Conservation (phyloP, 2,329 filamentous ascomycete species). For the Colletotrichum zoysiae region DNA sequence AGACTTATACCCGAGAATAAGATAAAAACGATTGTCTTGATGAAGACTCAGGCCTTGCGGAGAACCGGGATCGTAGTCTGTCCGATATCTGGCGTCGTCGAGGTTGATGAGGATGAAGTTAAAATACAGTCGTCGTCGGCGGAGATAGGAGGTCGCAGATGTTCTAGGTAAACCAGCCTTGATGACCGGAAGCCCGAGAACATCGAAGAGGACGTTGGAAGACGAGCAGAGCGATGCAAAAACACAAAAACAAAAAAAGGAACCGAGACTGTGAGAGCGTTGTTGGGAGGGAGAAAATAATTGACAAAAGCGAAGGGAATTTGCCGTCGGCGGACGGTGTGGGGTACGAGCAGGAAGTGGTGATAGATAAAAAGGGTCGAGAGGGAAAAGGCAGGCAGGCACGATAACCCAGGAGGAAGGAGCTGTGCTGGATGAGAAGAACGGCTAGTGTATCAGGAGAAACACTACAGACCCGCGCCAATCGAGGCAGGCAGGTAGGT, state of each 20-base stretch:
- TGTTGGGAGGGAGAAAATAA: background rate
- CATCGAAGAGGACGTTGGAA: conserved; percentile 5
- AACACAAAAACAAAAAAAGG: background rate
- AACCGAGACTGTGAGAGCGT: background rate
- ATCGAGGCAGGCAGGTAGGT: conserved; percentile 8
- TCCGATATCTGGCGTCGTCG: conserved; percentile 12
- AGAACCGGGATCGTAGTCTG: background rate
- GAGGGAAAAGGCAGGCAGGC: conserved; percentile 16
- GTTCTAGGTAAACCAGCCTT: conserved; percentile 26
- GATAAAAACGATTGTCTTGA: background rate
- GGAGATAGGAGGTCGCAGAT: conserved; percentile 22
- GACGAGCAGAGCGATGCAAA: conserved; percentile 28
- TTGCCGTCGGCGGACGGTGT: conserved; percentile 7
- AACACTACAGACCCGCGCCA: conserved; percentile 9
- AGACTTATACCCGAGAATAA: conserved; percentile 27
- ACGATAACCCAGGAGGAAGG: conserved; percentile 16
- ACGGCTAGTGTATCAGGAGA: conserved; percentile 33
- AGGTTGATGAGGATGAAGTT: conserved; percentile 29
- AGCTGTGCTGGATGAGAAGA: conserved; percentile 11
- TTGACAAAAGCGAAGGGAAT: conserved; percentile 8
- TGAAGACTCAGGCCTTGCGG: background rate
- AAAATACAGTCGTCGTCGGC: conserved; percentile 28
- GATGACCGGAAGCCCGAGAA: conserved; percentile 11
- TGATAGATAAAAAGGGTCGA: conserved; percentile 9
- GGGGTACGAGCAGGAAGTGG: background rate